Conservation (phyloP, 495 filamentous ascomycete genomes). For the Penicillium cinerascens region DNA sequence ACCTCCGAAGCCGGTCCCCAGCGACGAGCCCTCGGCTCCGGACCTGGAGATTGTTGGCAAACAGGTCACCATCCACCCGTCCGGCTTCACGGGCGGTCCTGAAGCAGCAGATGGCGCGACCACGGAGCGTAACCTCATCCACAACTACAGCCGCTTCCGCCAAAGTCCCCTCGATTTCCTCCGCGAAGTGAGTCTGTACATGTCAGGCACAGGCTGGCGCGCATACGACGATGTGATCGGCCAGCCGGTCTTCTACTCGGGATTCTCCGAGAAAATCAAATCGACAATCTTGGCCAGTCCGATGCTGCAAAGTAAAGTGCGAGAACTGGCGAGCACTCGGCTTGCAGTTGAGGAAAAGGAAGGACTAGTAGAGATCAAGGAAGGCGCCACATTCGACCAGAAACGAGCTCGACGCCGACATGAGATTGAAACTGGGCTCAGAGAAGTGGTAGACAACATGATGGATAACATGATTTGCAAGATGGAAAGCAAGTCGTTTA, state of each 20-base stretch:
- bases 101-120: slow-evolving; percentile 37
- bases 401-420: slow-evolving; percentile 54
- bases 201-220: slow-evolving; percentile 89
- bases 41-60: slow-evolving; percentile 80
- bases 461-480: slow-evolving; percentile 98
- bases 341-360: slow-evolving; percentile 71
- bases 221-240: slow-evolving; percentile 88
- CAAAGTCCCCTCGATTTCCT: slow-evolving; percentile 74
- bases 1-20: slow-evolving; percentile 30
- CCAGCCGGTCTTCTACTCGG: slow-evolving; percentile 88
- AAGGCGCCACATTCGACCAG: slow-evolving; percentile 38
- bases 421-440: slow-evolving; percentile 59
- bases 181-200: slow-evolving; percentile 84
- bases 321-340: slow-evolving; percentile 69
- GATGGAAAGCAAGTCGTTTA: slow-evolving; percentile 92
- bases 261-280: slow-evolving; percentile 90
- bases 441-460: slow-evolving; percentile 76
- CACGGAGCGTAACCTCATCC: slow-evolving; percentile 71
- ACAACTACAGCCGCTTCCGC: slow-evolving; percentile 78
- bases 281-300: slow-evolving; percentile 66
- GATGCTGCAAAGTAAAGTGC: slow-evolving; percentile 68
- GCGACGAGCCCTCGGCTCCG: slow-evolving; percentile 55
- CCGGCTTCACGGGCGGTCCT: slow-evolving; percentile 55
- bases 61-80: slow-evolving; percentile 74
- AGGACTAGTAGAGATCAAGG: slow-evolving; percentile 57